These are phyloP conservation scores for Camelina neglecta DNA, from an alignment of 345 rosid species.

Conservation along the genomic window DNA sequence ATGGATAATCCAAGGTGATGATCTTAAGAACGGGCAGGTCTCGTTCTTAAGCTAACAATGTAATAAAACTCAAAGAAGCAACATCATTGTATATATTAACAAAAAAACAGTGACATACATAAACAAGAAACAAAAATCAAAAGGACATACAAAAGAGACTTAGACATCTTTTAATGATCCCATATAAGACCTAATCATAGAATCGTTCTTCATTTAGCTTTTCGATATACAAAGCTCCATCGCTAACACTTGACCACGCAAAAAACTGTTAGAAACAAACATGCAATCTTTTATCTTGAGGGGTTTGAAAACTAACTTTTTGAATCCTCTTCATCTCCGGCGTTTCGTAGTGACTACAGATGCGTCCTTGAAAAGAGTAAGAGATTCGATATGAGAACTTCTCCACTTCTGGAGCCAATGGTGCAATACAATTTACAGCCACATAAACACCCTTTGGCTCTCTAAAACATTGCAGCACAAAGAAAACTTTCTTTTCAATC, in stretches of 20 bases:
- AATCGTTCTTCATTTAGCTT: not conserved
- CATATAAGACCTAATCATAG: not conserved
- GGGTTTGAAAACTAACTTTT: not conserved
- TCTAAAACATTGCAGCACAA: not conserved
- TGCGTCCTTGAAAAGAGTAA: not conserved
- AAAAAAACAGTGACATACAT: not conserved
- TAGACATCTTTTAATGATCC: not conserved
- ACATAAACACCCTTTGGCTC: not conserved
- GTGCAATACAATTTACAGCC: not conserved
- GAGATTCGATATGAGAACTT: slow-evolving; percentile 3
- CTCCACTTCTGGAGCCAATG: not conserved
- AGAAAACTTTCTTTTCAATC: not conserved
- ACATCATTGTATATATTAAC: not conserved
- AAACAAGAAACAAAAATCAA: not conserved
- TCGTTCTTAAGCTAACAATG: not conserved
- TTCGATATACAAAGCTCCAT: not conserved
- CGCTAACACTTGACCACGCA: not conserved
- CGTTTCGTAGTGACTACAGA: too few relatives aligned
- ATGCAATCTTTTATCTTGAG: not conserved
- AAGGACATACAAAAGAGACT: not conserved
- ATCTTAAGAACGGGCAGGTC: too few relatives aligned
- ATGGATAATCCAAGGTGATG: too few relatives aligned
- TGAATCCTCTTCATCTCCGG: not conserved
- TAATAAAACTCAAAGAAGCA: not conserved
- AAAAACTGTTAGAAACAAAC: not conserved